Percentiles rank a stretch among this genome's conserved stretches.
These are phyloP conservation scores for Cronartium quercuum DNA, from an alignment of 1,284 basidiomycete genomes.

Conservation along the genomic window DNA sequence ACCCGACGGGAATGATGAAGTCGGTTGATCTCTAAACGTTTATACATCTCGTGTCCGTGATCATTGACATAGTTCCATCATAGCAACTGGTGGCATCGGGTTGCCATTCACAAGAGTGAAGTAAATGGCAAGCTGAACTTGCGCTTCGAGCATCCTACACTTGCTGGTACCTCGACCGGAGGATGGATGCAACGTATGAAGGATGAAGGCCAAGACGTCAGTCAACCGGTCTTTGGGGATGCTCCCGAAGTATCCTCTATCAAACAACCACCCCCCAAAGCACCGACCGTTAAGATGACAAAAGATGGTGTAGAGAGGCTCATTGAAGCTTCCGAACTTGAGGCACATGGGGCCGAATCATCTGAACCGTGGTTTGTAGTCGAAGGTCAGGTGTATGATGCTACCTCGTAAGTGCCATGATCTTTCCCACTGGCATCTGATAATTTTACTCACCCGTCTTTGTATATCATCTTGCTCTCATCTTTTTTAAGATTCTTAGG, in stretches of 20 bases:
- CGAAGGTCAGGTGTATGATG: constrained; percentile 52
- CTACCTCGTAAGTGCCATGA: constrained; percentile 32
- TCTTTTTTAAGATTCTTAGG: constrained; percentile 51
- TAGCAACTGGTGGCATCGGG: constrained; percentile 57
- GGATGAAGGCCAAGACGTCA: constrained; percentile 53
- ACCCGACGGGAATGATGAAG: constrained; percentile 61
- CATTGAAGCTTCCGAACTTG: constrained; percentile 53
- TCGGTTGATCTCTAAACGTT: constrained; percentile 36
- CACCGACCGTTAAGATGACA: constrained; percentile 38
- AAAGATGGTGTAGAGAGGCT: constrained; percentile 43
- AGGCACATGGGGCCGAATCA: constrained; percentile 48
- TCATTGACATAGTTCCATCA: constrained; percentile 26
- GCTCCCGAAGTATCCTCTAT: neutral
- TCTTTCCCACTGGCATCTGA: constrained; percentile 42
- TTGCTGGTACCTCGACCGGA: constrained; percentile 55
- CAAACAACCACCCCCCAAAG: neutral
- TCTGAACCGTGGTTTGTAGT: constrained; percentile 62
- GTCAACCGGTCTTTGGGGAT: constrained; percentile 52
- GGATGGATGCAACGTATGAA: constrained; percentile 65
- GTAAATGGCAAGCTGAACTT: constrained; percentile 48
- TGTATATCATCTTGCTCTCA: constrained; percentile 56
- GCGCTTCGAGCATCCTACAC: constrained; percentile 61
- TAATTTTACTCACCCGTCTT: constrained; percentile 41
- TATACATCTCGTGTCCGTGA: constrained; percentile 8
- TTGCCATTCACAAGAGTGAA: constrained; percentile 54